Evolutionary conservation across 768 basidiomycete genomes (phyloP).

Genomic region (Piloderma croceum): DNA sequence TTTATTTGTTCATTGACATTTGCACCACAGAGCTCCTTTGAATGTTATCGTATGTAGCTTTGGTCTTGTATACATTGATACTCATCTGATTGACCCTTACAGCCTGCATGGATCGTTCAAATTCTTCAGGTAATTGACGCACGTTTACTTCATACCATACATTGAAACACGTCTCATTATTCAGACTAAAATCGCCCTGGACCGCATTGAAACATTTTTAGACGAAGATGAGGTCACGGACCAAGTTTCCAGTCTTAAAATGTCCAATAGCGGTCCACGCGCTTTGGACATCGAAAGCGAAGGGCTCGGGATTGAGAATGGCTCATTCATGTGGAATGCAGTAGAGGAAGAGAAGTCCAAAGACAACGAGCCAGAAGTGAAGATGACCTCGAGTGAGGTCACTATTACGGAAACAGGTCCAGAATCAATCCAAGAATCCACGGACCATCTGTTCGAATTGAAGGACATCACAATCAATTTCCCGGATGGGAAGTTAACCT

Average conservation of each 20-base stretch:
- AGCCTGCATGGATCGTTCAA: constrained; percentile 42
- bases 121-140: constrained; percentile 30
- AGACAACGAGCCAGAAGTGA: constrained; percentile 16
- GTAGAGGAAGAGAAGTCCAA: constrained; percentile 30
- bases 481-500: constrained; percentile 40
- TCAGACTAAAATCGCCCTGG: constrained; percentile 40
- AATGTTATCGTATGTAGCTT: too few species aligned
- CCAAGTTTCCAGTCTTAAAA: constrained; percentile 54
- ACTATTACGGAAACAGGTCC: not conserved
- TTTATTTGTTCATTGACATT: not conserved
- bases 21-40: constrained; percentile 31
- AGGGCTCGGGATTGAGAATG: constrained; percentile 41
- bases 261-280: not conserved
- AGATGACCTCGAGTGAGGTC: constrained; percentile 5
- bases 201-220: constrained; percentile 56
- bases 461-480: constrained; percentile 40
- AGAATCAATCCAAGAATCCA: too few species aligned
- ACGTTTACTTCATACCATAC: too few species aligned
- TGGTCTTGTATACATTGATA: too few species aligned
- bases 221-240: constrained; percentile 58
- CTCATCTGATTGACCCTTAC: too few species aligned
- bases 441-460: constrained; percentile 36
- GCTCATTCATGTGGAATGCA: constrained; percentile 54
- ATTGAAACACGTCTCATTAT: too few species aligned
- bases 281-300: not conserved